Evolutionary conservation across 768 basidiomycete genomes (phyloP), one percentile per base, ranked within the genome.

Genomic region (Lenzites betulinus): DNA sequence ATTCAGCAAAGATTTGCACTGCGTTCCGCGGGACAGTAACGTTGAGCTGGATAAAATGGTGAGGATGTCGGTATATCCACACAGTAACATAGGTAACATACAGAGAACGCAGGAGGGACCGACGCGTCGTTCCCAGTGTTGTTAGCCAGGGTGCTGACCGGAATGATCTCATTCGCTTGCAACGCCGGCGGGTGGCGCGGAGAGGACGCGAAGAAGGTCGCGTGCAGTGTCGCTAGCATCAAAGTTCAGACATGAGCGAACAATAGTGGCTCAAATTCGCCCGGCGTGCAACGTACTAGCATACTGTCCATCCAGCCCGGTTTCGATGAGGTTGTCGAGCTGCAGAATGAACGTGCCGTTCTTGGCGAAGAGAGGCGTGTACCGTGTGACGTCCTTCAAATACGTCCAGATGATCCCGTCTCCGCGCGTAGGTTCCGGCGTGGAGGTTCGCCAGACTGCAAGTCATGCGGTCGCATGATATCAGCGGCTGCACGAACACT

Each of bases 391-490:
- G 64, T 92, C 90, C 69, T 92, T 92, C 64, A 84, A 71, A 56
- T 81, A 86, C 0, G 89, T 90, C 90, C 89, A 92, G 50, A 90
- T 85, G 60, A 92, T 90, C 12, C 90, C 90, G 49, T 83, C 78
- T 2, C 81, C 78, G 15, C 64, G 66, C 0, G 84, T 87, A 0
- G 90, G 90, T 71, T 92, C 90, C 0, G 90, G 86, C 18, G 90
- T 92, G 0, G 89, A 90, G 20, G 88, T 90, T 38, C 90, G 79
- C 90, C 90, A 90, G 51, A 91, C 88, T 89, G 12, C 5, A 43
- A 25, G 15, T 20, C 44, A 35, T 44, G 9, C 30, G 30, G 30
- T 33, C 30, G 11, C 4, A 7, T n/a, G 28, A 50, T 1, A 38
- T 41, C 38, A 22, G 47, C 4, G 1, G 3, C 16, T 38, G 13